Conservation (phyloP, 2,329 filamentous ascomycete genomes). For the Bimuria novae-zelandiae region DNA sequence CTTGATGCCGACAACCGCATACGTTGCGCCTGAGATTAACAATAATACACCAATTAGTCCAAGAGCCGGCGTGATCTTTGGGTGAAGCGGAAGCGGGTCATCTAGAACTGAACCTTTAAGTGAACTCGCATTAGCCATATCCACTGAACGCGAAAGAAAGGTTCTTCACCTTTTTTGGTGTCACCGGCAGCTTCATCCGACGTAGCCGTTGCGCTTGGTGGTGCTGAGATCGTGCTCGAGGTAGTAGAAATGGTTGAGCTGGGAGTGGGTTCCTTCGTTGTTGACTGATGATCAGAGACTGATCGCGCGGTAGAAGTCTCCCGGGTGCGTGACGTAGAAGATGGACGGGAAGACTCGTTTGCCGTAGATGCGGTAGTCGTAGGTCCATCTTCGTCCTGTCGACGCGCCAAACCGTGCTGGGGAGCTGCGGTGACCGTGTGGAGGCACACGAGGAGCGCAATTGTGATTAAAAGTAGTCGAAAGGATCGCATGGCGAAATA, state of each 20-base stretch:
- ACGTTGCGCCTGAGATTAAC: conserved; percentile 70
- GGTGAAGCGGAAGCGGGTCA: conserved; percentile 67
- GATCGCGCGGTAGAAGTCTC: conserved; percentile 16
- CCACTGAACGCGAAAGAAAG: not conserved
- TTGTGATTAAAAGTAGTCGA: conserved; percentile 28
- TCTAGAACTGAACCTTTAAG: conserved; percentile 7
- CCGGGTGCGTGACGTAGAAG: conserved; percentile 22
- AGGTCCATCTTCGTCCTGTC: conserved; percentile 35
- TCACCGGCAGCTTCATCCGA: not conserved
- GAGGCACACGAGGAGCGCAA: conserved; percentile 34
- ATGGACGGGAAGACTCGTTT: conserved; percentile 17
- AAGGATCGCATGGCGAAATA: conserved; percentile 35
- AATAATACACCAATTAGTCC: conserved; percentile 79
- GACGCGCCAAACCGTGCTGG: conserved; percentile 25
- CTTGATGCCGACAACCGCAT: conserved; percentile 81
- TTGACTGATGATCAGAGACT: conserved; percentile 19
- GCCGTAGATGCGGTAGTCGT: conserved; percentile 16
- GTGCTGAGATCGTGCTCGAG: conserved; percentile 12
- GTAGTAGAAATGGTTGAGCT: conserved; percentile 18
- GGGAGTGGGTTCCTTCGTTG: conserved; percentile 15
- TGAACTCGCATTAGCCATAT: not conserved
- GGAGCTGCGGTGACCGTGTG: conserved; percentile 29
- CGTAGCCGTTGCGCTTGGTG: not conserved
- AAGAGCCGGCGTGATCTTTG: conserved; percentile 78
- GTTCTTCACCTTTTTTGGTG: not conserved